Percentiles rank a stretch among this genome's conserved stretches.
These are phyloP conservation scores for Penicillium soppii DNA, from an alignment of 495 filamentous ascomycete genomes.

Conservation along the genomic window DNA sequence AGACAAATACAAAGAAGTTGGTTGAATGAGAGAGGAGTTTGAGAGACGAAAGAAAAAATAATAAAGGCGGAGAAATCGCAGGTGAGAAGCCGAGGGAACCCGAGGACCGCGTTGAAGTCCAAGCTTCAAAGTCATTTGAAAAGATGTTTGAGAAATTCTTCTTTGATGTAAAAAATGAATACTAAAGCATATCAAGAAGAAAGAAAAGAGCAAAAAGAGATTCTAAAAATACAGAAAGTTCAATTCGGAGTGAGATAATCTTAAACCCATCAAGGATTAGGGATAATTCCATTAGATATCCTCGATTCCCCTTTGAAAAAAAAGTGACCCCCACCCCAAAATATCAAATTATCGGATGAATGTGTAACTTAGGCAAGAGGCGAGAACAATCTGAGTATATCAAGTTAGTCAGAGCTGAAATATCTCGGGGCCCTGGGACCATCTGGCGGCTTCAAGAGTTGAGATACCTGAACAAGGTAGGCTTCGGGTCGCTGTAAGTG, in stretches of 20 bases:
- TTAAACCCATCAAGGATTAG: neutral
- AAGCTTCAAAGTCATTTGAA: too few species aligned
- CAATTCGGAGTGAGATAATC: too few species aligned
- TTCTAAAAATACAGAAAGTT: slow-evolving; percentile 3
- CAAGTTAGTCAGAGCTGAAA: slow-evolving; percentile 14
- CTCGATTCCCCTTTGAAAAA: neutral
- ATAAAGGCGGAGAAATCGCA: too few species aligned
- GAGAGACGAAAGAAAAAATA: neutral
- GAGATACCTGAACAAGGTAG: slow-evolving; percentile 82
- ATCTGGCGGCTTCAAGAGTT: neutral
- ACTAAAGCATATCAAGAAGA: too few species aligned
- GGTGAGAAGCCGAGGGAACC: too few species aligned
- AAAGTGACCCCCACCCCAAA: neutral
- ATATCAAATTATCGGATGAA: neutral
- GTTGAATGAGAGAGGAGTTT: neutral
- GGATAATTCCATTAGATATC: neutral
- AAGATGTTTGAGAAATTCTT: too few species aligned
- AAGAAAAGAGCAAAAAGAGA: neutral
- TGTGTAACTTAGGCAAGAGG: slow-evolving; percentile 55
- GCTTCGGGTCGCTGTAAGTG: slow-evolving; percentile 86
- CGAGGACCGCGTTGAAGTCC: too few species aligned
- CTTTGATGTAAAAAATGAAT: too few species aligned
- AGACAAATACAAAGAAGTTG: neutral
- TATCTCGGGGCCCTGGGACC: too few species aligned
- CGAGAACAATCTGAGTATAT: slow-evolving; percentile 61